Percentiles rank a stretch among this genome's conserved stretches.
Conservation (phyloP, 345 rosid species). For the Eucalyptus cloeziana region DNA sequence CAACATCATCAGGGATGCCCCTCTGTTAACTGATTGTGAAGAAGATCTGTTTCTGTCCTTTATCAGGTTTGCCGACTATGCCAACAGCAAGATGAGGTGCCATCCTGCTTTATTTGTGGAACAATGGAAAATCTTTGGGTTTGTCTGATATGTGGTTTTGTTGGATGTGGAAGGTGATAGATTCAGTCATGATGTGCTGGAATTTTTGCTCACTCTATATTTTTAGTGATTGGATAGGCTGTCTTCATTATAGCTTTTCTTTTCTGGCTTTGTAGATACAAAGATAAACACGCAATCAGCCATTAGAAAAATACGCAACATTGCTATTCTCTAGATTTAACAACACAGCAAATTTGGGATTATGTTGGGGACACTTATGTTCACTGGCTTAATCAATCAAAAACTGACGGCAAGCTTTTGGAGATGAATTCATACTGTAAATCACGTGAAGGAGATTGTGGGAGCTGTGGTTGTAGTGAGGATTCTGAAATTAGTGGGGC, state of each 20-base stretch:
- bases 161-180: constrained; percentile 88
- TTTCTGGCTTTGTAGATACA: constrained; percentile 36
- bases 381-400: constrained; percentile 87
- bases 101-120: constrained; percentile 69
- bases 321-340: constrained; percentile 80
- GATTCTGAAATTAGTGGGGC: constrained; percentile 74
- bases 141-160: constrained; percentile 86
- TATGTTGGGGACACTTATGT: constrained; percentile 91
- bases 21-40: neutral
- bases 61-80: constrained; percentile 76
- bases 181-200: neutral
- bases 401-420: constrained; percentile 60
- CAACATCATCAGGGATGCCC: neutral
- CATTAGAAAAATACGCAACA: constrained; percentile 93
- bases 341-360: constrained; percentile 94
- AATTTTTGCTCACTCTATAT: neutral
- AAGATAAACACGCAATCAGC: constrained; percentile 81
- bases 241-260: neutral
- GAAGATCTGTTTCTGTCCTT: neutral
- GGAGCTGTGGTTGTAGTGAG: constrained; percentile 56
- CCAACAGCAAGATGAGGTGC: constrained; percentile 81
- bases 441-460: constrained; percentile 56
- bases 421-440: constrained; percentile 46
- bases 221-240: neutral
- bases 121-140: constrained; percentile 79